Conservation (phyloP, 192 early-diverging fungal genomes). For the Irineochytrium annulatum region DNA sequence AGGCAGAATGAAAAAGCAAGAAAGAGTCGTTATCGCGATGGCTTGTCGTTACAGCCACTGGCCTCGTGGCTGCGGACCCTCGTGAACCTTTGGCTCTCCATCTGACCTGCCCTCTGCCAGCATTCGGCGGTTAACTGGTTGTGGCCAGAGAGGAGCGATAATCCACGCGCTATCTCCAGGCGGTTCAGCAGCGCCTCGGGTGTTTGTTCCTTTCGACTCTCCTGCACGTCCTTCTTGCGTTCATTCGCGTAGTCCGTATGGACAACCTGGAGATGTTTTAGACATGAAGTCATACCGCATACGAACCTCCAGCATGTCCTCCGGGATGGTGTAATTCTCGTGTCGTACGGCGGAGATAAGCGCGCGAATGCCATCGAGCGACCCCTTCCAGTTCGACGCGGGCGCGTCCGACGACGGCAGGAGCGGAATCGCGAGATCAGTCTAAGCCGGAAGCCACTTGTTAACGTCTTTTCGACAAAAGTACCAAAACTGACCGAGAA, state of each 20-base stretch:
- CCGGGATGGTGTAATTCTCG: constrained; percentile 9
- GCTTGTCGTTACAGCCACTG: no score
- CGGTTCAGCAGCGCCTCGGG: constrained; percentile 14
- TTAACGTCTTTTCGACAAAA: not conserved
- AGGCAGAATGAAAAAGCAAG: no score
- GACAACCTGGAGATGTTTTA: constrained; percentile 1
- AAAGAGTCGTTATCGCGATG: no score
- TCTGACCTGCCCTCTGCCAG: constrained; percentile 18
- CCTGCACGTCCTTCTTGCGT: constrained; percentile 8
- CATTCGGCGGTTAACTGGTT: constrained; percentile 1
- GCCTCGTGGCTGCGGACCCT: no score
- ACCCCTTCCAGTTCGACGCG: not conserved
- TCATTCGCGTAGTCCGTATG: not conserved
- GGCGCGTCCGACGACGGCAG: not conserved
- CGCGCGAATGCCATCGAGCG: constrained; percentile 8
- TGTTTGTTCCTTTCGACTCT: constrained; percentile 4
- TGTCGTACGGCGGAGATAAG: not conserved
- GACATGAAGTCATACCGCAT: not conserved
- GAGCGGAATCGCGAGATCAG: not conserved
- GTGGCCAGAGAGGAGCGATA: not conserved
- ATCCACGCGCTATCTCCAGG: constrained; percentile 20
- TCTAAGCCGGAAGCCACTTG: not conserved
- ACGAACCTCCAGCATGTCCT: constrained; percentile 16
- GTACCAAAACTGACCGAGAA: constrained; percentile 24
- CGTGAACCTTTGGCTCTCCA: no score